Base-by-base conservation (phyloP, 352 stramenopile species). In the Phytophthora pluvialis region DNA sequence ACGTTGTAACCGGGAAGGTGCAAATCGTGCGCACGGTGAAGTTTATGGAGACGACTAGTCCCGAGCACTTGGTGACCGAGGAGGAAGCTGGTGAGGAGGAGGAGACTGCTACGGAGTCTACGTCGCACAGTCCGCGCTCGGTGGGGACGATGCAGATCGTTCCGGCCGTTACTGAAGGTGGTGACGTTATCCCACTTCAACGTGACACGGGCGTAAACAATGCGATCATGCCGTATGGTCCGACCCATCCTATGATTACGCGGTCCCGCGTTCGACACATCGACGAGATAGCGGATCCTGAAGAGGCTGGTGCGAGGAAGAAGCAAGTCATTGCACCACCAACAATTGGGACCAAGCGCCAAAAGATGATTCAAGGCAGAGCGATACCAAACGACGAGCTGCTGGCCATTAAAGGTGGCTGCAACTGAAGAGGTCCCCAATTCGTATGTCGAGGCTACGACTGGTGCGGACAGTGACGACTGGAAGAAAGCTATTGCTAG, bases 271-370 rank as follows among this genome's bases (percentile, higher is more conserved):
- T 26, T 43, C 48, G 42, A 6, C 40, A 43, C 18, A 60, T 55
- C 35, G 35, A 52, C 8, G 39, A 66, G 6, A 52, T 39, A 13
- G 55, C 38, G 13, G 48, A 66, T 44, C 39, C 39, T 52, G 29
- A 65, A 29, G 46, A 58, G 6, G 55, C 55, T 0, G 25, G 15
- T 39, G 35, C 33, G 32, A 25, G 42, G 11, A 62, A 53, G 54
- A 47, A 48, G 32, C 42, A 62, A n/a, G 26, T 63, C 5, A 8
- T 55, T 5, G 46, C 29, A 26, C 38, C 32, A 15, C 39, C 46
- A 13, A 28, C 57, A 29, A 56, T 12, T 16, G 28, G 40, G 12
- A 60, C 9, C 3, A 64, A 48, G 49, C 39, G 47, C 12, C 57
- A 65, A 12, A 51, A 36, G 46, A 36, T 55, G 29, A 40, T 3